Conservation (phyloP, 164 flowering plant genomes). For the Buxus sempervirens region DNA sequence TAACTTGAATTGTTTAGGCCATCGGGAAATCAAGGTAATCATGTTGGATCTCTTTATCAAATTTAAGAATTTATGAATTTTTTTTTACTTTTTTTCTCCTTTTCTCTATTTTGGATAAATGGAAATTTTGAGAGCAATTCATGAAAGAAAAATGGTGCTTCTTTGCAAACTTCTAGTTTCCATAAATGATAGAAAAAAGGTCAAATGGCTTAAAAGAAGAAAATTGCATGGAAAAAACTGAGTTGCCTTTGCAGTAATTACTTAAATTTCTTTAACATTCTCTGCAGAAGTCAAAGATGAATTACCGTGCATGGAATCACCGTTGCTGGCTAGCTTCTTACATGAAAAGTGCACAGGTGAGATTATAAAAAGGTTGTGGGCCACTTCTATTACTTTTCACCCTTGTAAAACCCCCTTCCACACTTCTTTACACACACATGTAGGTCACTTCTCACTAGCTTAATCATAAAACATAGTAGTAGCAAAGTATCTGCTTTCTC, state of each 20-base stretch:
- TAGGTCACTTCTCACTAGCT: background rate
- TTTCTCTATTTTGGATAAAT: background rate
- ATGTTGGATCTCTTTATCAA: background rate
- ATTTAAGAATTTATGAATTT: background rate
- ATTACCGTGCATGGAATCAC: slow-evolving; percentile 96
- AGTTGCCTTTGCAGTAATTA: background rate
- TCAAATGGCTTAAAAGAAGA: background rate
- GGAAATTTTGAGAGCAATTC: background rate
- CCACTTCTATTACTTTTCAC: background rate
- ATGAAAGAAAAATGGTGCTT: background rate
- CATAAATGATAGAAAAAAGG: background rate
- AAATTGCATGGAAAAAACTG: background rate
- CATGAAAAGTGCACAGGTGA: slow-evolving; percentile 74
- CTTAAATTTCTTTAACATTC: background rate
- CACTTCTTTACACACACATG: too few species aligned
- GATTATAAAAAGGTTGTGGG: slow-evolving; percentile 4
- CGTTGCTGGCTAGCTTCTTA: slow-evolving; percentile 77
- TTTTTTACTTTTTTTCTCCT: background rate
- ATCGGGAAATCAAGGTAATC: background rate
- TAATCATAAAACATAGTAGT: background rate
- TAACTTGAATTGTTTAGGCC: background rate
- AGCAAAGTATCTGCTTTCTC: background rate
- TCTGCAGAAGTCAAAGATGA: slow-evolving; percentile 87
- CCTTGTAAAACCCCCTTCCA: too few species aligned
- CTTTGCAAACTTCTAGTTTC: background rate